phyloP scores from a whole-genome alignment of 2,329 filamentous ascomycete genomes.

The Trichoderma sp. region DNA sequence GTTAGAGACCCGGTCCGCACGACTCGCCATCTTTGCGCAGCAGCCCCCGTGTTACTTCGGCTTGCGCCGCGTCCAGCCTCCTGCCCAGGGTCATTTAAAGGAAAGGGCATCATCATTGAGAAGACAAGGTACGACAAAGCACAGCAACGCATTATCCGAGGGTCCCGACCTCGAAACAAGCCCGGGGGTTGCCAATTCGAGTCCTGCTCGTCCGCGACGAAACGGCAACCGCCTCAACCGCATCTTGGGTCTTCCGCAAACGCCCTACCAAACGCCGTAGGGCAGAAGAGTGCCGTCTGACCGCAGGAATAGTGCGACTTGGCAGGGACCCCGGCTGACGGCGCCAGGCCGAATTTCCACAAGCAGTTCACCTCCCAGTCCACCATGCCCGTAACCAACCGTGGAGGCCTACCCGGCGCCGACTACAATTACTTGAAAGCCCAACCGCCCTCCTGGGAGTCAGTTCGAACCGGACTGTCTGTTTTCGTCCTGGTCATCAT shows the following conservation, averaged over 20 bases:
- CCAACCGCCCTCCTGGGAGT: constrained; percentile 38
- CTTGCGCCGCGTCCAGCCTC: constrained; percentile 14
- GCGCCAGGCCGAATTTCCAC: constrained; percentile 39
- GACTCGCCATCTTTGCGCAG: constrained; percentile 11
- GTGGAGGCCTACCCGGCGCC: constrained; percentile 38
- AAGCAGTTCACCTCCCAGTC: constrained; percentile 34
- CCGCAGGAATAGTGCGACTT: constrained; percentile 42
- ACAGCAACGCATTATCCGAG: constrained; percentile 17
- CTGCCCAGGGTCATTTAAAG: constrained; percentile 2
- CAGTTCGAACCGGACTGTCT: constrained; percentile 38
- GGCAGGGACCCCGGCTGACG: constrained; percentile 38
- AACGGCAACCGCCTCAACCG: constrained; percentile 19
- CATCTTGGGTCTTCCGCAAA: constrained; percentile 30
- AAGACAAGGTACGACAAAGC: background rate
- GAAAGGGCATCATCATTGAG: background rate
- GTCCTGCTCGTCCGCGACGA: constrained; percentile 15
- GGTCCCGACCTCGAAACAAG: constrained; percentile 20
- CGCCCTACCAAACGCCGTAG: constrained; percentile 37
- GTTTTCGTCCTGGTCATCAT: constrained; percentile 43
- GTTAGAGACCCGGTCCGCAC: background rate
- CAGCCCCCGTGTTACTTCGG: constrained; percentile 7
- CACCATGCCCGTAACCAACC: constrained; percentile 41
- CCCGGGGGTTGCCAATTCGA: constrained; percentile 22
- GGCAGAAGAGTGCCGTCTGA: constrained; percentile 41
- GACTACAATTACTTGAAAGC: constrained; percentile 36